phyloP scores from a whole-genome alignment of 257 asterid species.

The Solanum pimpinellifolium region DNA sequence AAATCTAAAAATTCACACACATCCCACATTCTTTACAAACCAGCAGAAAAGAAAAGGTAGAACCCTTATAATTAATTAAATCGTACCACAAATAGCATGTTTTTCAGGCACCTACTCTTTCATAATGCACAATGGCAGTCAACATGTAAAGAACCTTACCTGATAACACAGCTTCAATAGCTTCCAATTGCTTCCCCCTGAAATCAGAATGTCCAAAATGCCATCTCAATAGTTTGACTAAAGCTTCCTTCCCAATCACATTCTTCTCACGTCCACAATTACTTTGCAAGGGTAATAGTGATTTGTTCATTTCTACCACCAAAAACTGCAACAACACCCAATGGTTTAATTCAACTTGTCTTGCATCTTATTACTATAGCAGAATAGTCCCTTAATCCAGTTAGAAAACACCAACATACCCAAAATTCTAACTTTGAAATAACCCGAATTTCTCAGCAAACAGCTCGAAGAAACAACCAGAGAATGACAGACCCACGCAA shows the following conservation, averaged over 20 bases:
- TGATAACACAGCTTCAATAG: slow-evolving; percentile 90
- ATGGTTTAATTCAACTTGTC: background rate
- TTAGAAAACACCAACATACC: background rate
- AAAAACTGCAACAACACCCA: background rate
- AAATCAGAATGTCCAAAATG: slow-evolving; percentile 88
- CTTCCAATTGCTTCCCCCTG: slow-evolving; percentile 85
- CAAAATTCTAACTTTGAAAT: background rate
- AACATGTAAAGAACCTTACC: slow-evolving; percentile 27
- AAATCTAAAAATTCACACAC: background rate
- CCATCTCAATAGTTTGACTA: slow-evolving; percentile 89
- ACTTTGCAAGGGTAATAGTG: slow-evolving; percentile 55
- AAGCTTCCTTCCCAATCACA: slow-evolving; percentile 56
- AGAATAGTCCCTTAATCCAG: background rate
- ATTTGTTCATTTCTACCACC: slow-evolving; percentile 48
- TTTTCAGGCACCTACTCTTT: background rate
- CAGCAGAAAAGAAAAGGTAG: background rate
- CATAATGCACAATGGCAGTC: background rate
- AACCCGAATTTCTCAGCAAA: background rate
- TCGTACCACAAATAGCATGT: background rate
- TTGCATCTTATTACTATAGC: background rate
- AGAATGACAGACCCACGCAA: background rate
- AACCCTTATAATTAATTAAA: background rate
- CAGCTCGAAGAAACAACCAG: background rate
- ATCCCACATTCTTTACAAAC: background rate
- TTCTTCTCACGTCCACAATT: slow-evolving; percentile 43